Evolutionary conservation across 2,329 filamentous ascomycete species (phyloP), one percentile per base, ranked within the genome.

Genomic region (Cercospora sp.): DNA sequence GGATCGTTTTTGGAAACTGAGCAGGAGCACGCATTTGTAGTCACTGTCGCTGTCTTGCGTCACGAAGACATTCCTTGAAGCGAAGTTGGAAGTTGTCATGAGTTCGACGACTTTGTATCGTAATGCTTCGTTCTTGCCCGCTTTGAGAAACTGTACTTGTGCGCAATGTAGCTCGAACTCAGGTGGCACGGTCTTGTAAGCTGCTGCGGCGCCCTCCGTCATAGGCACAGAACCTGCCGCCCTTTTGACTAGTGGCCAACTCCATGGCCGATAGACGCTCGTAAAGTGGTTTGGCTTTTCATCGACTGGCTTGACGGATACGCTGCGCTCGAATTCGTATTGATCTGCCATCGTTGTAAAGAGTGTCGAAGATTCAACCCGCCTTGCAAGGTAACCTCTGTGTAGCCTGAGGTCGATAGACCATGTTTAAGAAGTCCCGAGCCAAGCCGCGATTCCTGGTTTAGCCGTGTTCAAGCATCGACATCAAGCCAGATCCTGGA

Each of bases 201-300:
- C 63, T 18, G 63, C 63, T 5, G 57, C 40, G 2, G 63, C 16
- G 26, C 31, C 63, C 48, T 65, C 63, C 2, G 23, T 36, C 5
- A 65, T 33, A n/a, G 36, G 55, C 8, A 65, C 48, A 9, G 63
- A 65, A 8, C 63, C 63, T 48, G 55, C 63, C 36, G 59, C 48
- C 13, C 63, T 28, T 9, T 45, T 20, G 8, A 60, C 16, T 9
- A 40, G 13, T 7, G 63, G 53, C n/a, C 45, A 65, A 40, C 55
- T 53, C 63, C 63, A 65, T 60, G 63, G 33, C 16, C 36, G 53
- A 33, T 65, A 65, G 26, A 60, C 55, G 53, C 42, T 57, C 20
- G 33, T 51, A 36, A 65, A 65, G 26, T n/a, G 12, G 40, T 65
- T 33, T 2, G 63, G 55, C 30, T 60, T 30, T 20, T 18, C 58